These are phyloP conservation scores for Vitellaria paradoxa DNA, from an alignment of 179 eudicot genomes.

Conservation along the genomic window DNA sequence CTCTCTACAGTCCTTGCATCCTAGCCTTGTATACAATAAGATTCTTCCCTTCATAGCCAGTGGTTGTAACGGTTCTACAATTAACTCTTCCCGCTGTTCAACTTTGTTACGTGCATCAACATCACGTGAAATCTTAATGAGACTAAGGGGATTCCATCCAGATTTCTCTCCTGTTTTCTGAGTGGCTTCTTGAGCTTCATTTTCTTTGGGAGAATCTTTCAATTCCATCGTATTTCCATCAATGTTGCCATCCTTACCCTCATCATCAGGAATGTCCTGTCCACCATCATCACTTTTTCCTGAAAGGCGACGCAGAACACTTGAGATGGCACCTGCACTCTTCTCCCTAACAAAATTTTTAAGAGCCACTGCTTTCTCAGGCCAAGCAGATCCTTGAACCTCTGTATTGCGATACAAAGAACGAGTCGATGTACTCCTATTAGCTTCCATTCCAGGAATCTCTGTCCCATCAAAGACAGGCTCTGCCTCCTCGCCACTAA, in stretches of 20 bases:
- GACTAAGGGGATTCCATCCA: constrained; percentile 42
- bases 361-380: constrained; percentile 41
- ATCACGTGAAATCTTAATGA: constrained; percentile 33
- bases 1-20: constrained; percentile 42
- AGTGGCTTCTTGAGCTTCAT: constrained; percentile 25
- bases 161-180: constrained; percentile 26
- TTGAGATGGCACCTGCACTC: constrained; percentile 41
- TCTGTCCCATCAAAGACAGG: constrained; percentile 56
- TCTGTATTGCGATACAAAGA: constrained; percentile 24
- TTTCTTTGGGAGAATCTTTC: constrained; percentile 17
- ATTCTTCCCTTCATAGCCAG: constrained; percentile 47
- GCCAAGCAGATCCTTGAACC: constrained; percentile 31
- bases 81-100: constrained; percentile 19
- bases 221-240: constrained; percentile 15
- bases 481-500: constrained; percentile 25
- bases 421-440: constrained; percentile 22
- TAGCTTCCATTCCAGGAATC: constrained; percentile 40
- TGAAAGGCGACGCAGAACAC: constrained; percentile 43
- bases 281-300: constrained; percentile 36
- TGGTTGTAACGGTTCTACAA: constrained; percentile 19
- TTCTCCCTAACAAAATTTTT: constrained; percentile 36
- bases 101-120: constrained; percentile 26
- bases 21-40: constrained; percentile 41
- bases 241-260: constrained; percentile 20
- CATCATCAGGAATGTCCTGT: constrained; percentile 23